Evolutionary conservation across 179 eudicot species (phyloP).

Genomic region (Actinidia arguta): DNA sequence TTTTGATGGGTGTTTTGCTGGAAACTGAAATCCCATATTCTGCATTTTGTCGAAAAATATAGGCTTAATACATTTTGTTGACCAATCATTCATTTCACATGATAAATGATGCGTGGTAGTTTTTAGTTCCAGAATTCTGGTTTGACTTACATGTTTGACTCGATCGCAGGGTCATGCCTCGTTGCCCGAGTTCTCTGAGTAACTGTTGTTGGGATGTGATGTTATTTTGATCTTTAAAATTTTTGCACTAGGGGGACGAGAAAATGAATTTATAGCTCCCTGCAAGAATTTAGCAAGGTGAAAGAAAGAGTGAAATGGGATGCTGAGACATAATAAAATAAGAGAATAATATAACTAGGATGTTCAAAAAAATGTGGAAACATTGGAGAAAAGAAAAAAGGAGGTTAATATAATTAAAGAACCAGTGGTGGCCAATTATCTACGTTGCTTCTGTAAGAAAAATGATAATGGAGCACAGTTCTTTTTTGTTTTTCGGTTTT

Average conservation of each 20-base stretch:
- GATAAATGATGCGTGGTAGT: not conserved
- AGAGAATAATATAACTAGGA: not conserved
- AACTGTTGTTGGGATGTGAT: not conserved
- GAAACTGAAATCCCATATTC: not conserved
- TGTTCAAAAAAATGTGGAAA: not conserved
- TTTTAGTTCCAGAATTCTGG: not conserved
- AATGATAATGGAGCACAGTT: not conserved
- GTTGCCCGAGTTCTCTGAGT: conserved; percentile 9
- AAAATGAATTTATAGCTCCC: not conserved
- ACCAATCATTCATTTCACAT: not conserved
- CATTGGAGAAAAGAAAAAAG: not conserved
- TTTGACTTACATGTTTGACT: conserved; percentile 19
- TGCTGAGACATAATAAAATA: conserved; percentile 1
- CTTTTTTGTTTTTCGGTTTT: not conserved
- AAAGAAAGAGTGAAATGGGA: not conserved
- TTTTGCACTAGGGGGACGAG: not conserved
- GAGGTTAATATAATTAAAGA: not conserved
- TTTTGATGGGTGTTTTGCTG: too few relatives aligned
- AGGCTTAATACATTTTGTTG: not conserved
- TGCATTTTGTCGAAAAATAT: not conserved
- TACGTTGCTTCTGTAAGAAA: not conserved
- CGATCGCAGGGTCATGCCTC: conserved; percentile 16
- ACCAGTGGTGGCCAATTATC: not conserved
- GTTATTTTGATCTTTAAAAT: not conserved
- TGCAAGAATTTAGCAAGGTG: not conserved